Evolutionary conservation across 2,329 filamentous ascomycete genomes (phyloP).

Genomic region (Paraphoma chrysanthemicola): DNA sequence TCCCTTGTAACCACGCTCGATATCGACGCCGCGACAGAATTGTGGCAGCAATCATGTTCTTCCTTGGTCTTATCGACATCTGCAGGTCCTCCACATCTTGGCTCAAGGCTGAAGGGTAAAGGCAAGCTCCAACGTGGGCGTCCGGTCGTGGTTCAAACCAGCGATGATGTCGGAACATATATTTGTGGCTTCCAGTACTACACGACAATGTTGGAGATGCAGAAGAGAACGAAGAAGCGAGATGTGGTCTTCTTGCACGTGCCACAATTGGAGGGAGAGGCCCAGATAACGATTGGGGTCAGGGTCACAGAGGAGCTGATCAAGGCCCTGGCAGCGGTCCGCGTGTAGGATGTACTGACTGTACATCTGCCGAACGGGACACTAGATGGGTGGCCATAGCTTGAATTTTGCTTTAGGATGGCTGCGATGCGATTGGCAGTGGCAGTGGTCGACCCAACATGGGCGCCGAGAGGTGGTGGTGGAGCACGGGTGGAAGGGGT

Average conservation of each 20-base stretch:
- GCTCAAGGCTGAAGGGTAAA: conserved; percentile 2
- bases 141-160: conserved; percentile 42
- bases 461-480: background rate
- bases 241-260: conserved; percentile 53
- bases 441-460: background rate
- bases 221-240: conserved; percentile 21
- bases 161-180: conserved; percentile 51
- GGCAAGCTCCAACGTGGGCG: conserved; percentile 6
- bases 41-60: conserved; percentile 20
- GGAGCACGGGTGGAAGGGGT: background rate
- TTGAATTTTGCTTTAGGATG: too few species aligned
- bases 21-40: conserved; percentile 19
- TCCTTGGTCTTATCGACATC: conserved; percentile 7
- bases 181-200: conserved; percentile 57
- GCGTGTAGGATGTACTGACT: background rate
- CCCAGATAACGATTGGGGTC: conserved; percentile 40
- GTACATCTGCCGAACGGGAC: too few species aligned
- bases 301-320: conserved; percentile 42
- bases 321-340: conserved; percentile 42
- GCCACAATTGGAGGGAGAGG: conserved; percentile 44
- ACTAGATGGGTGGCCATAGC: too few species aligned
- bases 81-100: background rate
- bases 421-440: background rate
- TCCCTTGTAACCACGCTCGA: conserved; percentile 32
- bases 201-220: conserved; percentile 41